Conservation (phyloP, 768 basidiomycete genomes). For the Xerocomellus chrysenteron region DNA sequence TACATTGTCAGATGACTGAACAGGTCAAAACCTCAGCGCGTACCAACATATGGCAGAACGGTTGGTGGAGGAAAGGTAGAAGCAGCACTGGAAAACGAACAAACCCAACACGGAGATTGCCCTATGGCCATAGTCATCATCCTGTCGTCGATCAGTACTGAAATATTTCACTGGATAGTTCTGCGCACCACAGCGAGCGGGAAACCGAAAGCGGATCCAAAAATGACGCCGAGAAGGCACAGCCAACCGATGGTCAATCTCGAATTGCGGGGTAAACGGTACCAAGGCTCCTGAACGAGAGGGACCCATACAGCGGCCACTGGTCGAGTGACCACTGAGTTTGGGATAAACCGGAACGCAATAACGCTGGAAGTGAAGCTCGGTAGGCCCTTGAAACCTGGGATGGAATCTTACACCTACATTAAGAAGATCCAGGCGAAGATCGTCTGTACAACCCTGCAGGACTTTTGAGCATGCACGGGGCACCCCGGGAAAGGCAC, state of each 20-base stretch:
- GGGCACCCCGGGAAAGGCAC: background rate
- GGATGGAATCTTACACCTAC: slow-evolving; percentile 39
- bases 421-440: slow-evolving; percentile 82
- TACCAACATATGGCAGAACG: slow-evolving; percentile 72
- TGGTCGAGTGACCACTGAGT: slow-evolving; percentile 66
- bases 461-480: background rate
- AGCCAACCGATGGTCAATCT: slow-evolving; percentile 74
- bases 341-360: slow-evolving; percentile 83
- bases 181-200: slow-evolving; percentile 49
- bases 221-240: slow-evolving; percentile 70
- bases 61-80: slow-evolving; percentile 66
- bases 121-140: slow-evolving; percentile 71
- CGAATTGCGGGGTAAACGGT: slow-evolving; percentile 48
- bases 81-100: slow-evolving; percentile 73
- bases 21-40: slow-evolving; percentile 14
- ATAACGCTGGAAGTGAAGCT: slow-evolving; percentile 50
- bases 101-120: slow-evolving; percentile 82
- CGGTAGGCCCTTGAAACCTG: background rate
- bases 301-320: slow-evolving; percentile 70
- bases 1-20: background rate
- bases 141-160: slow-evolving; percentile 34
- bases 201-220: slow-evolving; percentile 89
- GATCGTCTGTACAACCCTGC: slow-evolving; percentile 76
- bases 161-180: background rate
- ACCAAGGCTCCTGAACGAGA: slow-evolving; percentile 65